Evolutionary conservation across 2,329 filamentous ascomycete species (phyloP), one percentile per base, ranked within the genome.

Genomic region (Neurospora sp.): DNA sequence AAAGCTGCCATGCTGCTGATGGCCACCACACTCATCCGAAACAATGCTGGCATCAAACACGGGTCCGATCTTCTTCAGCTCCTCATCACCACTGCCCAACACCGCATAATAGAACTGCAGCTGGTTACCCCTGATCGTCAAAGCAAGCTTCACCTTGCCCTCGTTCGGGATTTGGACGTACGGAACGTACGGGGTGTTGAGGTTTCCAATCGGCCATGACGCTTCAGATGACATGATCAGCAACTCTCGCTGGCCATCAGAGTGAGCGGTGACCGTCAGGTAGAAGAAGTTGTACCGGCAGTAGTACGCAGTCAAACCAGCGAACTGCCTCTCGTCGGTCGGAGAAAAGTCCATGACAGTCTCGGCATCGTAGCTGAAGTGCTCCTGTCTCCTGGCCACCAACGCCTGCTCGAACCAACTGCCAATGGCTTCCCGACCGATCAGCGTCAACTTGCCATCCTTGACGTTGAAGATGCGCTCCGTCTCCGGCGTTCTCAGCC

Each of bases 261-360:
- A 79, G 73, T 86, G 79, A 0, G 86, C 87, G 2, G 86, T 86
- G 1, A 89, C 84, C 0, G 85, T 83, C 6, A 89, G 80, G 73
- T 89, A 89, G 80, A 88, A 89, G 78, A 89, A 89, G 77, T 89
- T 89, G 79, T 82, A 89, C 3, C 87, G 85, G 75, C 84, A 86
- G 78, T 89, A 89, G 77, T 89, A 89, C 0, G 86, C 85, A 12
- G 85, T 85, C 8, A 90, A 78, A 0, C 88, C 87, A 0, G 87
- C 87, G 71, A 87, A 89, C 73, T 88, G 83, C 11, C 87, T 82
- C 79, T 88, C 87, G 74, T 89, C 87, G 0, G 78, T 76, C 0
- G 87, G 87, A 0, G 79, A 78, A 73, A 87, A 88, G 70, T 83
- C 81, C 2, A 88, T 73, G 0, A 82, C 78, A 0, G 87, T 88